These are phyloP conservation scores for Magnusiomyces tetraspermus DNA, from an alignment of 1,139 yeast species.

Conservation along the genomic window DNA sequence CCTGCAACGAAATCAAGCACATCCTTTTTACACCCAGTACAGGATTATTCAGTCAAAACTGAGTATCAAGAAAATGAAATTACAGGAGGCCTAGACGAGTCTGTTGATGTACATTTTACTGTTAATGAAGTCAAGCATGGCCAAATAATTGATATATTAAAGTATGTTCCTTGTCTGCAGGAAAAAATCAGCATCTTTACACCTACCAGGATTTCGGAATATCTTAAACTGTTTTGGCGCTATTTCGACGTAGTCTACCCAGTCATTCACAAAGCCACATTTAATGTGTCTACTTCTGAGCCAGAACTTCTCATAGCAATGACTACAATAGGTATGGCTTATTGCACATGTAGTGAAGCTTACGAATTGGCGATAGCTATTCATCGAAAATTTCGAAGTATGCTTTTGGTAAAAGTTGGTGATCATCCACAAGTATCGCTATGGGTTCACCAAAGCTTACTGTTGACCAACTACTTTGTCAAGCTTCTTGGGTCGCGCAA, in stretches of 20 bases:
- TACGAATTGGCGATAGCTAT: conserved; percentile 23
- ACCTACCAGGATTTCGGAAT: conserved; percentile 17
- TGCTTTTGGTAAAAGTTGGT: conserved; percentile 22
- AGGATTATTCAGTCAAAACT: too few relatives aligned
- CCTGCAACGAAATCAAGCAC: too few relatives aligned
- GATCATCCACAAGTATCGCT: conserved; percentile 24
- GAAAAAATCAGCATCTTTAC: conserved; percentile 16
- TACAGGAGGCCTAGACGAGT: too few relatives aligned
- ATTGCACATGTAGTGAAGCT: conserved; percentile 21
- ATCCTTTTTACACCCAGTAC: too few relatives aligned
- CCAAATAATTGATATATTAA: conserved; percentile 14
- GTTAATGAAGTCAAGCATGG: neutral
- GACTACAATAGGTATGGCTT: conserved; percentile 33
- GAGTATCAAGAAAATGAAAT: too few relatives aligned
- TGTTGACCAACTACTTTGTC: conserved; percentile 25
- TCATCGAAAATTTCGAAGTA: conserved; percentile 22
- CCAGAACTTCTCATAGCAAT: conserved; percentile 28
- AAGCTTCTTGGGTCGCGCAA: conserved; percentile 26
- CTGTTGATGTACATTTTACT: too few relatives aligned
- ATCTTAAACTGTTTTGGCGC: conserved; percentile 28
- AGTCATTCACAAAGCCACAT: conserved; percentile 31
- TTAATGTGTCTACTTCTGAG: conserved; percentile 25
- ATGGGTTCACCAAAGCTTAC: conserved; percentile 25
- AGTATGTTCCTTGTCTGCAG: conserved; percentile 16
- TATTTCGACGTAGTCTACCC: conserved; percentile 32